Base-by-base conservation (phyloP, 148 eudicot genomes). In the Pharnaceum exiguum region DNA sequence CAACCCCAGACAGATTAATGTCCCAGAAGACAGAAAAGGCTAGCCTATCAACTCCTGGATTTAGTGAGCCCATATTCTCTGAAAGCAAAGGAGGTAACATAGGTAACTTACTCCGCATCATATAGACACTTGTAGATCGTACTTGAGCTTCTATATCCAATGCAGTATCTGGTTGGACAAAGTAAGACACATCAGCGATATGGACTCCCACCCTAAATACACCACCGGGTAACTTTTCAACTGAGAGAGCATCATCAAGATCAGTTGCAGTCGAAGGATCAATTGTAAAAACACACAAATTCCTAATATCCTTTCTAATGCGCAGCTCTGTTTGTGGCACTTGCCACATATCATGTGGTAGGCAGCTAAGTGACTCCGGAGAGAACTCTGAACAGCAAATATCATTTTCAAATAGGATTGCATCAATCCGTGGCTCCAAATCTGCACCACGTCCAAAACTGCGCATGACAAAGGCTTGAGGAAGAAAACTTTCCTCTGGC, bases 201-300 rank as follows among this genome's bases (percentile, higher is more conserved):
- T 91, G 98, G 45, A 91, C 96, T 39, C 98, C 98, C 2, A 88
- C 86, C 71, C 88, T 79, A 51, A 59, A 74, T 22, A 57, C 55
- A 28, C 76, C 84, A 66, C 53, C 55, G 13, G 84, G 57, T 42
- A 83, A 27, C 75, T 51, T 87, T 66, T 91, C 86, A 47, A 88
- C 70, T n/a, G 98, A 91, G 21, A 91, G 68, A 25, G 96, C 98
- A 76, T 91, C 98, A 69, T 91, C 98, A 24, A 87, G 82, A 74
- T 91, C 98, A n/a, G 88, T 77, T 29, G 98, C 90, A 54, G 84
- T 79, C 27, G 85, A 49, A 40, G 98, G 94, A 63, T 91, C 98
- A 45, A 91, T 88, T 10, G 98, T 82, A 75, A 88, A 85, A 25
- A 85, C 51, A 67, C 98, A 91, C 29, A 77, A 52, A 51, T 83